Evolutionary conservation across 1,284 basidiomycete genomes (phyloP).

Genomic region (Bondarzewia mesenterica): DNA sequence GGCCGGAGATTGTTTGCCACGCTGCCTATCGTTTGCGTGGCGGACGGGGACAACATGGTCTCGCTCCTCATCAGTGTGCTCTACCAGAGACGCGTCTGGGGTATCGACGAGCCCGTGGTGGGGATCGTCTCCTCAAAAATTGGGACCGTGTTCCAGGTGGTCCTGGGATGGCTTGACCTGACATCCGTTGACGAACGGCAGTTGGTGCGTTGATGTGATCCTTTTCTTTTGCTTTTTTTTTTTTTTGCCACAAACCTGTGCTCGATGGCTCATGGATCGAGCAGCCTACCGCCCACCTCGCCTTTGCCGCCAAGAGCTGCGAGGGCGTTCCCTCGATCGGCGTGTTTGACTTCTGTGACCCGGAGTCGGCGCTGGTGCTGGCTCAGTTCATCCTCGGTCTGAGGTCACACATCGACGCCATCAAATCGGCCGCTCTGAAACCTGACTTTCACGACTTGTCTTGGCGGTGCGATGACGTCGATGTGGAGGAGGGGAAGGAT

Average conservation of each 20-base stretch:
- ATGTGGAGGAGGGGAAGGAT: too few relatives aligned
- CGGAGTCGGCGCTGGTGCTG: background rate
- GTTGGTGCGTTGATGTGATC: background rate
- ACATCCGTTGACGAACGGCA: background rate
- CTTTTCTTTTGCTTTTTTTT: background rate
- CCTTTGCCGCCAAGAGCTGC: too few relatives aligned
- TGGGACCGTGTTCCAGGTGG: background rate
- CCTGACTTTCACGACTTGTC: too few relatives aligned
- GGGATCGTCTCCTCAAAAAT: background rate
- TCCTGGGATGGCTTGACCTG: background rate
- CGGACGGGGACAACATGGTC: background rate
- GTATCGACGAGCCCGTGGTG: constrained; percentile 1
- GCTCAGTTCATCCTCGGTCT: background rate
- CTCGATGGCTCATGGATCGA: background rate
- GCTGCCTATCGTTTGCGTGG: constrained; percentile 4
- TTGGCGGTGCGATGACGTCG: too few relatives aligned
- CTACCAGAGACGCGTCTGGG: constrained; percentile 3
- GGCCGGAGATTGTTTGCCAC: too few relatives aligned
- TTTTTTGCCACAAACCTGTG: background rate
- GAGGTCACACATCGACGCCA: too few relatives aligned
- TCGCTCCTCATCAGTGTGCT: background rate
- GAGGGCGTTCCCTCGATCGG: background rate
- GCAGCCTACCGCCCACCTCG: too few relatives aligned
- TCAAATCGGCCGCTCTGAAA: too few relatives aligned
- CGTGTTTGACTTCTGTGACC: background rate